phyloP scores from a whole-genome alignment of 2,329 filamentous ascomycete genomes.

The Thermochaetoides dissita region DNA sequence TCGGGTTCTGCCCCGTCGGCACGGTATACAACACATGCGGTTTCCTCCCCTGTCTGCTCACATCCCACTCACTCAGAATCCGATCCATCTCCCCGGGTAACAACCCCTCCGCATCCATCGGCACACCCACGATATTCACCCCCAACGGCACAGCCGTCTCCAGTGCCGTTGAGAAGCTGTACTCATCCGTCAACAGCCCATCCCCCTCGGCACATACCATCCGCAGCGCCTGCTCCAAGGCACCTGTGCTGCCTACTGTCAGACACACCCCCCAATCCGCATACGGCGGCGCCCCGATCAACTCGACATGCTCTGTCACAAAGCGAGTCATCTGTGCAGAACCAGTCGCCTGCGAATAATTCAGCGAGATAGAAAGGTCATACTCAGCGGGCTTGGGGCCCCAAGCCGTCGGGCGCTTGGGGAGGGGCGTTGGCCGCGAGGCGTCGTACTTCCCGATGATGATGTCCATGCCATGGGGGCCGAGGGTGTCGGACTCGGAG shows the following conservation, averaged over 20 bases:
- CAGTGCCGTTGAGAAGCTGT: constrained; percentile 66
- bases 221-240: constrained; percentile 69
- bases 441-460: constrained; percentile 76
- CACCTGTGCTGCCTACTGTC: constrained; percentile 73
- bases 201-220: constrained; percentile 70
- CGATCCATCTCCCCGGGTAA: constrained; percentile 37
- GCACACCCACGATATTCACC: constrained; percentile 34
- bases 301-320: constrained; percentile 88
- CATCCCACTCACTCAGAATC: constrained; percentile 33
- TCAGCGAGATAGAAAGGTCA: constrained; percentile 78
- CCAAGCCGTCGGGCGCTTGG: constrained; percentile 21
- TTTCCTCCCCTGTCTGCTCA: constrained; percentile 29
- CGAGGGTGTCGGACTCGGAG: constrained; percentile 51
- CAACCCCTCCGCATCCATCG: constrained; percentile 40
- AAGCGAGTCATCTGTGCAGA: constrained; percentile 79
- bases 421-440: constrained; percentile 10
- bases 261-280: constrained; percentile 78
- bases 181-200: constrained; percentile 73
- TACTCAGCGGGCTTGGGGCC: constrained; percentile 24
- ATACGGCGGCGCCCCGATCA: constrained; percentile 67
- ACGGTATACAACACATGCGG: constrained; percentile 47
- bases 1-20: constrained; percentile 78
- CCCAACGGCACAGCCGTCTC: constrained; percentile 44
- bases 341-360: constrained; percentile 82
- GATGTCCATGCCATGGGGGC: constrained; percentile 41